Evolutionary conservation across 306 rosid genomes (phyloP).

Genomic region (Dryas drummondii): DNA sequence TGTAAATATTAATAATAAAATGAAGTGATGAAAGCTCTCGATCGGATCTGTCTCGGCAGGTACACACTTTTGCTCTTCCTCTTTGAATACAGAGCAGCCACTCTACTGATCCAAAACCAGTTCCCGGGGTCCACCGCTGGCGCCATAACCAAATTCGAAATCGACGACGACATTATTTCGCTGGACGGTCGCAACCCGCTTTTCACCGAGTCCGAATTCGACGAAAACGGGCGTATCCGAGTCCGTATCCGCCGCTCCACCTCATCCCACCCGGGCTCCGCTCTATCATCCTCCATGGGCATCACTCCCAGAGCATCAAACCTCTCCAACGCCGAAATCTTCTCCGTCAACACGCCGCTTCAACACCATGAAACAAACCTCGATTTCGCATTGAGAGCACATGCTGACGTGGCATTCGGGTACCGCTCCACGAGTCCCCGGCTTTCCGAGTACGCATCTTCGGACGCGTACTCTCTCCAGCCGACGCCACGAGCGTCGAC

Average conservation of each 20-base stretch:
- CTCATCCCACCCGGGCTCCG: slow-evolving; percentile 21
- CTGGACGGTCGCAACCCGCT: slow-evolving; percentile 41
- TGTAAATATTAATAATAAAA: too few species aligned
- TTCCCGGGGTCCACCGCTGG: slow-evolving; percentile 39
- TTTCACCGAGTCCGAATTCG: slow-evolving; percentile 34
- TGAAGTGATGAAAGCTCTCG: neutral
- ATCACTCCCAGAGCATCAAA: slow-evolving; percentile 44
- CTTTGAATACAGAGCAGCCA: slow-evolving; percentile 46
- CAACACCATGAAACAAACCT: slow-evolving; percentile 3
- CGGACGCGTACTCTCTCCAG: slow-evolving; percentile 47
- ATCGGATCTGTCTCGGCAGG: slow-evolving; percentile 15
- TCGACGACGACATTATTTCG: slow-evolving; percentile 41
- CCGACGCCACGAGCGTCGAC: slow-evolving; percentile 43
- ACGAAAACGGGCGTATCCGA: slow-evolving; percentile 27
- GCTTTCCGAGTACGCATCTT: slow-evolving; percentile 38
- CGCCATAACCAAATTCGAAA: slow-evolving; percentile 34
- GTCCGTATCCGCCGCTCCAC: slow-evolving; percentile 41
- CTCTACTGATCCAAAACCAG: slow-evolving; percentile 26
- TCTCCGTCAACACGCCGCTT: slow-evolving; percentile 44
- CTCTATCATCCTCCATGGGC: slow-evolving; percentile 30
- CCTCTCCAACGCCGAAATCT: slow-evolving; percentile 46
- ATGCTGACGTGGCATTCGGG: slow-evolving; percentile 19
- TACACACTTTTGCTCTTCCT: slow-evolving; percentile 44
- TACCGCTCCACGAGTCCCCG: slow-evolving; percentile 28
- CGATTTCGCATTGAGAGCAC: slow-evolving; percentile 7